Evolutionary conservation across 495 filamentous ascomycete genomes (phyloP).

Genomic region (Astrothelium subdiscretum): DNA sequence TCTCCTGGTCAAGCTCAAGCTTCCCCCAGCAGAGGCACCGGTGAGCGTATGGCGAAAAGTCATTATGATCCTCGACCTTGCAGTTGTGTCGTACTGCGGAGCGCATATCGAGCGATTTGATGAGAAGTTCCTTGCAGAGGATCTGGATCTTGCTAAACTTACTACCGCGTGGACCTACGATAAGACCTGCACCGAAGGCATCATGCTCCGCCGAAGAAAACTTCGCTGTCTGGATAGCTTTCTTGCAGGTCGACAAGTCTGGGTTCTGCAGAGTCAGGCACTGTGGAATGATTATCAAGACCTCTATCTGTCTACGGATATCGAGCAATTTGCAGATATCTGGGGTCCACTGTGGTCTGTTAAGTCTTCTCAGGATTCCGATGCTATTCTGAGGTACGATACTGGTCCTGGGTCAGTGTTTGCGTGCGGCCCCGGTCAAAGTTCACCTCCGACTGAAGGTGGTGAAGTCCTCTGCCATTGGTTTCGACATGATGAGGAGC

Average conservation of each 20-base stretch:
- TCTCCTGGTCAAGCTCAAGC: constrained; percentile 1
- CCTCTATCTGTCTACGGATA: constrained; percentile 7
- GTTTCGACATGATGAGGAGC: constrained; percentile 2
- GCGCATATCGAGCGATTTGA: constrained; percentile 10
- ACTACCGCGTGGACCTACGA: constrained; percentile 9
- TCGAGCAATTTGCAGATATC: constrained; percentile 7
- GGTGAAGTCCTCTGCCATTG: constrained; percentile 6
- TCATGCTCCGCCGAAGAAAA: constrained; percentile 6
- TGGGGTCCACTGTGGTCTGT: constrained; percentile 7
- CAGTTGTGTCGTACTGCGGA: constrained; percentile 7
- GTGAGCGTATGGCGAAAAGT: constrained; percentile 7
- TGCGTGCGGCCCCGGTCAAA: not conserved
- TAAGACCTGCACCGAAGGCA: constrained; percentile 3
- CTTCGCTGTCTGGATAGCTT: constrained; percentile 7
- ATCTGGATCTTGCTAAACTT: constrained; percentile 9
- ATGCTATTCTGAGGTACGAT: constrained; percentile 3
- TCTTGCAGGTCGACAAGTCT: constrained; percentile 1
- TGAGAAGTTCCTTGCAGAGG: constrained; percentile 2
- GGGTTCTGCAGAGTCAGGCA: constrained; percentile 4
- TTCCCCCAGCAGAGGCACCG: not conserved
- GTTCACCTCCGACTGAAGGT: constrained; percentile 1
- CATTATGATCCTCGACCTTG: constrained; percentile 3
- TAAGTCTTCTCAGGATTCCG: not conserved
- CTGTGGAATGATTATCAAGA: constrained; percentile 1
- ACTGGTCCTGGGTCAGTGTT: constrained; percentile 7